phyloP scores from a whole-genome alignment of 2,329 filamentous ascomycete genomes.

The Pseudofabraea citricarpa region DNA sequence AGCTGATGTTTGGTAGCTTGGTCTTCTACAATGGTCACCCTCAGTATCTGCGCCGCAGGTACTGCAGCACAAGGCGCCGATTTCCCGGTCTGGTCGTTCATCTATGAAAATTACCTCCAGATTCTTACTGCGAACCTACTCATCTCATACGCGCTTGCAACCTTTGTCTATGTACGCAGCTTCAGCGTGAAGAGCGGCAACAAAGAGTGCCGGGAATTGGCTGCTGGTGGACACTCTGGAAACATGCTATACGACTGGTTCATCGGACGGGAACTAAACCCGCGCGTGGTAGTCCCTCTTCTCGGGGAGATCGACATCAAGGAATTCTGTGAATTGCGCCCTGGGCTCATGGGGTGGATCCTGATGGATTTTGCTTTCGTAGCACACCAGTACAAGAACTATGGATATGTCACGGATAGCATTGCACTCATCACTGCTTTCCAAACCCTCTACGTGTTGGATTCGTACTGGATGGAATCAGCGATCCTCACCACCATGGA shows the following conservation, averaged over 20 bases:
- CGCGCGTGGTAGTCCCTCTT: constrained; percentile 71
- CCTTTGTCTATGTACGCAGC: constrained; percentile 76
- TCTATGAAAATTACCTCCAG: constrained; percentile 85
- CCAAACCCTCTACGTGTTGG: constrained; percentile 79
- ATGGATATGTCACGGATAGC: constrained; percentile 79
- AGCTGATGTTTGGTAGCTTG: constrained; percentile 51
- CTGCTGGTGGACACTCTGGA: constrained; percentile 74
- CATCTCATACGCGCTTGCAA: constrained; percentile 67
- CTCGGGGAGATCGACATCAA: constrained; percentile 89
- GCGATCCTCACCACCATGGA: constrained; percentile 92
- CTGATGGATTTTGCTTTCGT: constrained; percentile 80
- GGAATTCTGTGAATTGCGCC: constrained; percentile 83
- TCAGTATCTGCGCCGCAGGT: constrained; percentile 67
- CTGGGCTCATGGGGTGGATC: constrained; percentile 85
- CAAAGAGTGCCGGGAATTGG: constrained; percentile 68
- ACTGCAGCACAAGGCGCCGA: constrained; percentile 73
- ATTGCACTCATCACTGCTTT: constrained; percentile 74
- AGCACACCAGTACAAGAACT: constrained; percentile 81
- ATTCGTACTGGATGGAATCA: constrained; percentile 81
- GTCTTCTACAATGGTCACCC: constrained; percentile 66
- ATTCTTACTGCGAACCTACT: constrained; percentile 79
- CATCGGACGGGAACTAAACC: constrained; percentile 93
- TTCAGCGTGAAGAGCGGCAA: constrained; percentile 79
- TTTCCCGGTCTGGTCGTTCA: constrained; percentile 87
- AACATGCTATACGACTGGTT: constrained; percentile 95